Conservation (phyloP, 345 rosid genomes). For the Arabis hirsuta region DNA sequence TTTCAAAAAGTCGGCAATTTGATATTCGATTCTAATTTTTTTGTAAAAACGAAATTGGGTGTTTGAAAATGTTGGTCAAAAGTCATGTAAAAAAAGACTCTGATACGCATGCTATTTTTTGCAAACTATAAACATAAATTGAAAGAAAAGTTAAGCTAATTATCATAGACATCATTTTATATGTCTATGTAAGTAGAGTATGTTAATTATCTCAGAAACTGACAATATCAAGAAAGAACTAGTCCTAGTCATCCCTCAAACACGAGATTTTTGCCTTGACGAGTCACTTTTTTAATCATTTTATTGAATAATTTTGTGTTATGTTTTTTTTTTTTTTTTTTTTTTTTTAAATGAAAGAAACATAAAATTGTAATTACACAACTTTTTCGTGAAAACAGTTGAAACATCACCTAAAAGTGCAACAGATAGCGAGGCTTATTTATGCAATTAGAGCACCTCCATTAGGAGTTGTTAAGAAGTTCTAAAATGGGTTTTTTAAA, state of each 20-base stretch:
- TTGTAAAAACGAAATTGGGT: background rate
- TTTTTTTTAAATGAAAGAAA: slow-evolving; percentile 2
- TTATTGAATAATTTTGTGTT: background rate
- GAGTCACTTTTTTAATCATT: slow-evolving; percentile 14
- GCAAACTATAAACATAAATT: background rate
- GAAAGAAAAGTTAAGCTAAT: background rate
- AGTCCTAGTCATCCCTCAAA: slow-evolving; percentile 35
- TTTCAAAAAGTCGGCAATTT: too few species aligned
- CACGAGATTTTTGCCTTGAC: slow-evolving; percentile 34
- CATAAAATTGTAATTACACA: slow-evolving; percentile 1
- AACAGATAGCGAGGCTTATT: slow-evolving; percentile 18
- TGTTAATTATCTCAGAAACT: background rate
- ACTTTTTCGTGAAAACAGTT: slow-evolving; percentile 42
- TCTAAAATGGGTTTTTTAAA: too few species aligned
- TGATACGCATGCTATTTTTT: slow-evolving; percentile 15
- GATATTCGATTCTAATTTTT: too few species aligned
- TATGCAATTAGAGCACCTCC: too few species aligned
- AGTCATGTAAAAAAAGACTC: background rate
- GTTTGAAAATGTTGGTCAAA: background rate
- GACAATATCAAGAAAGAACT: slow-evolving; percentile 23
- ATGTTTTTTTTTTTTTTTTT: background rate
- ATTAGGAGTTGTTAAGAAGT: too few species aligned
- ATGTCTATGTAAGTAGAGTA: slow-evolving; percentile 13
- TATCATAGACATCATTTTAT: slow-evolving; percentile 3
- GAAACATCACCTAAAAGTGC: slow-evolving; percentile 28